Conservation (phyloP, 371 early-diverging fungal genomes). For the Coemansia sp. region DNA sequence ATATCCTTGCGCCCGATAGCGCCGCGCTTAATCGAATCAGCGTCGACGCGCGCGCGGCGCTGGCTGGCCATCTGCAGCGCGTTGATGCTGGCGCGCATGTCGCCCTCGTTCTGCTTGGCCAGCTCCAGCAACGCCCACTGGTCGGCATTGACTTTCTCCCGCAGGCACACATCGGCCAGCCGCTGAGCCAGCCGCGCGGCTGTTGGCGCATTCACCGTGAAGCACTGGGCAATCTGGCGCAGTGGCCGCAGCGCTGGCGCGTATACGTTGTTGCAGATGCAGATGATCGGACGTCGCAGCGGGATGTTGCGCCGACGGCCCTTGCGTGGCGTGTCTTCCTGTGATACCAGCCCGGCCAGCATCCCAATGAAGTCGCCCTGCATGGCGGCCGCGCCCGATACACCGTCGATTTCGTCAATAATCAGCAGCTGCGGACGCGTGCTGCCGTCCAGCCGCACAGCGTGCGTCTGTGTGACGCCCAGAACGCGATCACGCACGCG, state of each 20-base stretch:
- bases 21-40: slow-evolving; percentile 60
- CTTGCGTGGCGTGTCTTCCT: neutral
- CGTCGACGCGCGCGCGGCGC: slow-evolving; percentile 49
- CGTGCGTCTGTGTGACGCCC: slow-evolving; percentile 75
- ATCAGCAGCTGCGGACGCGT: slow-evolving; percentile 82
- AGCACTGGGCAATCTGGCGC: slow-evolving; percentile 69
- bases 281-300: slow-evolving; percentile 90
- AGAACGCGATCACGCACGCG: slow-evolving; percentile 70
- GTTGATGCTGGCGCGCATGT: slow-evolving; percentile 83
- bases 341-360: slow-evolving; percentile 36
- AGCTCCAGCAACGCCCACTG: slow-evolving; percentile 71
- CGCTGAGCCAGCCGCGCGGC: slow-evolving; percentile 69
- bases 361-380: slow-evolving; percentile 76
- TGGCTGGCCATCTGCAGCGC: slow-evolving; percentile 69
- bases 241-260: slow-evolving; percentile 87
- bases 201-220: slow-evolving; percentile 68
- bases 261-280: slow-evolving; percentile 97
- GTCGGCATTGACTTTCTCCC: slow-evolving; percentile 75
- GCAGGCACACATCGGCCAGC: slow-evolving; percentile 76
- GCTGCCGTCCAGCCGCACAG: slow-evolving; percentile 57
- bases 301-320: slow-evolving; percentile 37
- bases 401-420: slow-evolving; percentile 97
- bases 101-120: slow-evolving; percentile 78
- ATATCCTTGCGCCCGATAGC: slow-evolving; percentile 82
- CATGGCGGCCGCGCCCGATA: slow-evolving; percentile 55